Percentiles rank a stretch among this genome's conserved stretches.
Evolutionary conservation across 306 rosid genomes (phyloP).

Genomic region (Calophaca sinica): DNA sequence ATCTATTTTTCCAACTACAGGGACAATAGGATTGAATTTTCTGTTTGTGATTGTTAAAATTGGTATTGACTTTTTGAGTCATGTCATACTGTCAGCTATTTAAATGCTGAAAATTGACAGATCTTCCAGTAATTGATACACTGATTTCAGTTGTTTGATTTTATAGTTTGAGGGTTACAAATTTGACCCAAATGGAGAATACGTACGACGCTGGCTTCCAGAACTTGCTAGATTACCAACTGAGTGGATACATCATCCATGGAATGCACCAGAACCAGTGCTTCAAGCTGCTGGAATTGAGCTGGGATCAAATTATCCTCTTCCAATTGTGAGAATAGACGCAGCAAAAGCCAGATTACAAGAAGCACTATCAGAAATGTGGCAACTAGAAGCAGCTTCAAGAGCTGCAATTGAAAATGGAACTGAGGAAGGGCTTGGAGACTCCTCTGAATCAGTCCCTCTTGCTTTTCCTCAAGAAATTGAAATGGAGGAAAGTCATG

Average conservation of each 20-base stretch:
- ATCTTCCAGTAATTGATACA: slow-evolving; percentile 24
- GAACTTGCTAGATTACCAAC: slow-evolving; percentile 90
- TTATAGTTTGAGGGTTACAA: slow-evolving; percentile 86
- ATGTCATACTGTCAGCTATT: slow-evolving; percentile 22
- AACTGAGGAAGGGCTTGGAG: slow-evolving; percentile 93
- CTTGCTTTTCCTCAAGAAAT: slow-evolving; percentile 76
- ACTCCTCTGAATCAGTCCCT: slow-evolving; percentile 70
- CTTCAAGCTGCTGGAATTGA: slow-evolving; percentile 96
- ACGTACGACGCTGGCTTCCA: slow-evolving; percentile 94
- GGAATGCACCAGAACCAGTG: slow-evolving; percentile 88
- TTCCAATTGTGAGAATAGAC: slow-evolving; percentile 78
- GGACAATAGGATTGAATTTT: slow-evolving; percentile 13
- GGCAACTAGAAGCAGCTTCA: slow-evolving; percentile 86
- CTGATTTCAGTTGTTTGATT: slow-evolving; percentile 45
- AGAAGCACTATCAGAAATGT: slow-evolving; percentile 75
- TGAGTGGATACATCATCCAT: slow-evolving; percentile 95
- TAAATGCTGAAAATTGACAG: slow-evolving; percentile 35
- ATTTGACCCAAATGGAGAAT: slow-evolving; percentile 87
- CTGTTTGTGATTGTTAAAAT: neutral
- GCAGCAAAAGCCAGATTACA: slow-evolving; percentile 75
- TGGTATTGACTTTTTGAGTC: slow-evolving; percentile 18
- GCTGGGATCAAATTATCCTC: slow-evolving; percentile 90
- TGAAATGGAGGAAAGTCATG: slow-evolving; percentile 75
- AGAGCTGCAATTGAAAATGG: slow-evolving; percentile 83
- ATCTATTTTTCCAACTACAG: neutral